Conservation (phyloP, 495 filamentous ascomycete species). For the Neurospora africana region DNA sequence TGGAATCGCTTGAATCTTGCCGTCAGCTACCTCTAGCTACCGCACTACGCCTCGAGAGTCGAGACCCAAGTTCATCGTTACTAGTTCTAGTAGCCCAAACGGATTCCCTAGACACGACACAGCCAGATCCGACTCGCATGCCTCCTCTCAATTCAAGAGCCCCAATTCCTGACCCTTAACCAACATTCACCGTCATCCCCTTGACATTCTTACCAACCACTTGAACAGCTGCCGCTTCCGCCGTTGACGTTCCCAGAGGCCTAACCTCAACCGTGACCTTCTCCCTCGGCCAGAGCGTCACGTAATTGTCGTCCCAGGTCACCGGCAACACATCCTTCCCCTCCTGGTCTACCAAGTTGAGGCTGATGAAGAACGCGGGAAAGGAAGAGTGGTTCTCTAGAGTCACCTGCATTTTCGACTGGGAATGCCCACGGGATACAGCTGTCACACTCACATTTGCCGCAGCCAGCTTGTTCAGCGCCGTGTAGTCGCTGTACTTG, state of each 20-base stretch:
- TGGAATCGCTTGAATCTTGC: too few relatives aligned
- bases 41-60: too few relatives aligned
- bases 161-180: not conserved
- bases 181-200: not conserved
- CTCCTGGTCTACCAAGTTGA: constrained; percentile 34
- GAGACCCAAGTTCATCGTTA: too few relatives aligned
- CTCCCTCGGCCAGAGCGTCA: constrained; percentile 51
- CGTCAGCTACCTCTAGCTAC: too few relatives aligned
- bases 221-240: constrained; percentile 1
- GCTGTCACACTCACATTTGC: constrained; percentile 28
- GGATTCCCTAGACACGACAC: too few relatives aligned
- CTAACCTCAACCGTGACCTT: constrained; percentile 19
- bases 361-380: constrained; percentile 47
- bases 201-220: constrained; percentile 16
- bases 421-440: not conserved
- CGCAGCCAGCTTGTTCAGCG: constrained; percentile 29
- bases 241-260: not conserved
- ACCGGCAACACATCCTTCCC: constrained; percentile 39
- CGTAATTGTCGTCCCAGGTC: constrained; percentile 53
- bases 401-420: constrained; percentile 12
- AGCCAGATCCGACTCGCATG: too few relatives aligned
- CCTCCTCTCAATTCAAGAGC: not conserved
- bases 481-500: constrained; percentile 41
- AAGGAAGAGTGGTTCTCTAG: constrained; percentile 43
- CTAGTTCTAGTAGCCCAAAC: too few relatives aligned